These are phyloP conservation scores for Pichia sp. DNA, from an alignment of 1,139 yeast genomes.

Conservation along the genomic window DNA sequence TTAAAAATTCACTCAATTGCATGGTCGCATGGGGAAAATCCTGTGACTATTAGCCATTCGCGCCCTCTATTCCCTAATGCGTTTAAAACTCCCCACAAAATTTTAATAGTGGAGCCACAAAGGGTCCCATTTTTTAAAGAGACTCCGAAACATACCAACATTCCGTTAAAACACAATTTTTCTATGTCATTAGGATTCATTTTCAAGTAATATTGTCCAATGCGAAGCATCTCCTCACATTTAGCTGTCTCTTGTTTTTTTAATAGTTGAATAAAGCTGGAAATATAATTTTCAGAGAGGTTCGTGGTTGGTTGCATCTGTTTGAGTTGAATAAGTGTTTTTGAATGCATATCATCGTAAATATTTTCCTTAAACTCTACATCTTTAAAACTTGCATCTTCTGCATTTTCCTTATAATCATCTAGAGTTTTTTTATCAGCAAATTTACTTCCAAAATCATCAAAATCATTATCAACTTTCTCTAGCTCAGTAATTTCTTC, in stretches of 20 bases:
- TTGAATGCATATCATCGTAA: neutral
- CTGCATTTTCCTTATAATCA: neutral
- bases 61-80: too few species aligned
- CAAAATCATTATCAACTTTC: neutral
- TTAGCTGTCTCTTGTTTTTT: neutral
- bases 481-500: conserved; percentile 5
- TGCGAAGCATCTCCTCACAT: neutral
- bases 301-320: neutral
- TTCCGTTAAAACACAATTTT: neutral
- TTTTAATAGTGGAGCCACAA: too few species aligned
- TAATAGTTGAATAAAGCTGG: neutral
- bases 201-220: neutral
- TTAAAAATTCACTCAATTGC: too few species aligned
- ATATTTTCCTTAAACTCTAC: neutral
- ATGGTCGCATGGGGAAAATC: too few species aligned
- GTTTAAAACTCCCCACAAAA: too few species aligned
- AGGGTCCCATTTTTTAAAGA: too few species aligned
- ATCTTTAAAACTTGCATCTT: neutral
- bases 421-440: neutral
- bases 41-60: too few species aligned
- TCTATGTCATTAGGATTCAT: neutral
- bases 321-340: neutral
- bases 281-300: neutral
- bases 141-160: too few species aligned
- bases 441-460: neutral